These are phyloP conservation scores for Phyllostachys edulis DNA, from an alignment of 176 grass and related monocot species.

Conservation along the genomic window DNA sequence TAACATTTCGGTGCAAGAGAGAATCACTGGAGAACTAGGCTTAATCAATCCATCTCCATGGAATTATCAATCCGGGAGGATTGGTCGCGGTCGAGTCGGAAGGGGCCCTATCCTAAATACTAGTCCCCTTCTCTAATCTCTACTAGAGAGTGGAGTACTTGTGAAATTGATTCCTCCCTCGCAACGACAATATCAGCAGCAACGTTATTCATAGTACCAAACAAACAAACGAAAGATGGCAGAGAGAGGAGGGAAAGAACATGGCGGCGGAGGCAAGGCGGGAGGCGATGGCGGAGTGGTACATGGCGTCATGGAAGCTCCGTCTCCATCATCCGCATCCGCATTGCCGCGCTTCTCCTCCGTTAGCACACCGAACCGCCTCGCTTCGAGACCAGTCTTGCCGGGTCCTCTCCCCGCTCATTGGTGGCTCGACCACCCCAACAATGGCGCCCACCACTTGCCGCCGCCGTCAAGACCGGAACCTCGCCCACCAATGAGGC, in stretches of 20 bases:
- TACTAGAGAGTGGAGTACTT: background rate
- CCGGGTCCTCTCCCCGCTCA: background rate
- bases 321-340: constrained; percentile 70
- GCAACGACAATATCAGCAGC: background rate
- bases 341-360: constrained; percentile 90
- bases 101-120: background rate
- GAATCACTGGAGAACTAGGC: background rate
- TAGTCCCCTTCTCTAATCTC: background rate
- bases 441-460: constrained; percentile 91
- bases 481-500: constrained; percentile 11
- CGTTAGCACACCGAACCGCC: constrained; percentile 65
- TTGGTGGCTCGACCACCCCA: constrained; percentile 76
- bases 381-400: too few species aligned
- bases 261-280: constrained; percentile 77
- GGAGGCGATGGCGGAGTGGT: constrained; percentile 97
- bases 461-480: background rate
- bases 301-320: constrained; percentile 92
- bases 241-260: background rate
- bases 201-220: background rate
- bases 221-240: background rate
- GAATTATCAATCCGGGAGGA: background rate
- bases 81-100: background rate
- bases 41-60: background rate
- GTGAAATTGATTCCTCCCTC: background rate
- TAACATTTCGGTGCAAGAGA: background rate